These are phyloP conservation scores for Colletotrichum zoysiae DNA, from an alignment of 2,329 filamentous ascomycete species.

Conservation along the genomic window DNA sequence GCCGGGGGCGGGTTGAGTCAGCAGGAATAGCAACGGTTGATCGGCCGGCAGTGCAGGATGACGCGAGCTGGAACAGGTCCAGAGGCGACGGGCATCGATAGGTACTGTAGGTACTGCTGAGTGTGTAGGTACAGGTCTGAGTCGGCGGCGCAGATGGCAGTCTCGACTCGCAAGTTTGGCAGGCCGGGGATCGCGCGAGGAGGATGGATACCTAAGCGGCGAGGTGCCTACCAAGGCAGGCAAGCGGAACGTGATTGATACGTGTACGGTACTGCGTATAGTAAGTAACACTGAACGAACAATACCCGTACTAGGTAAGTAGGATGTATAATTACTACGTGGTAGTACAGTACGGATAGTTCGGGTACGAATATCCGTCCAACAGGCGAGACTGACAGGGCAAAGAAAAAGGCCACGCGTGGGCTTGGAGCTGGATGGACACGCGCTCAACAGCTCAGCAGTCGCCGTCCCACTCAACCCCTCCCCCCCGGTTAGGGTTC, in stretches of 20 bases:
- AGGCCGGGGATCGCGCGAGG: background rate
- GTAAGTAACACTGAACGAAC: background rate
- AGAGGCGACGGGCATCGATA: background rate
- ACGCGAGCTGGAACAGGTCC: background rate
- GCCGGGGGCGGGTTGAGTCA: background rate
- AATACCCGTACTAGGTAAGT: no score
- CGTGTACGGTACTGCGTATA: background rate
- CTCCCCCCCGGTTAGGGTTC: slow-evolving; percentile 9
- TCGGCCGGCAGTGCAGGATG: slow-evolving; percentile 5
- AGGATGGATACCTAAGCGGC: no score
- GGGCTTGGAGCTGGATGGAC: background rate
- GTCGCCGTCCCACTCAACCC: background rate
- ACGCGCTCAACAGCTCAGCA: slow-evolving; percentile 9
- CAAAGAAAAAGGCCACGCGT: background rate
- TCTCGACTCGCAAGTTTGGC: background rate
- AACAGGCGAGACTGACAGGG: background rate
- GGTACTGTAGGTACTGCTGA: no score
- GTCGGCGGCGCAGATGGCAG: slow-evolving; percentile 12
- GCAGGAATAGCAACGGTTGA: background rate
- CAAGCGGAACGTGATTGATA: background rate
- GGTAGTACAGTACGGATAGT: background rate
- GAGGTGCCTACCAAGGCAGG: background rate
- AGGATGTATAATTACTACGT: no score
- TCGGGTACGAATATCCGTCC: background rate
- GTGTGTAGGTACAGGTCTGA: slow-evolving; percentile 16